These are phyloP conservation scores for Trichosporon faecale DNA, from an alignment of 1,284 basidiomycete genomes.

Conservation along the genomic window DNA sequence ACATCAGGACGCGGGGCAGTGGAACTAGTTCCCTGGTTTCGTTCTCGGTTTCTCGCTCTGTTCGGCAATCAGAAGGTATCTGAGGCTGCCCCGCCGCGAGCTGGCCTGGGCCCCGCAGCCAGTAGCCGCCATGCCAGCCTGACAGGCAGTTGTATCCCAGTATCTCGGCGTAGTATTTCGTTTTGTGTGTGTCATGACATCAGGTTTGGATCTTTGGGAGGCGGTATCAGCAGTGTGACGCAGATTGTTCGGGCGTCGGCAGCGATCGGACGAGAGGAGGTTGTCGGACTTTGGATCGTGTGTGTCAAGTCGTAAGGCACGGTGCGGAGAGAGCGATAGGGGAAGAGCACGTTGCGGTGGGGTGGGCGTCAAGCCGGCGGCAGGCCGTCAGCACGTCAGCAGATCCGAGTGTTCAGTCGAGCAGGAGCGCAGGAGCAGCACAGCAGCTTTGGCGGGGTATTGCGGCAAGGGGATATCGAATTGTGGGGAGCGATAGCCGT, in stretches of 20 bases:
- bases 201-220: background rate
- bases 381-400: background rate
- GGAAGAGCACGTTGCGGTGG: background rate
- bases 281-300: background rate
- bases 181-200: background rate
- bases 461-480: no score
- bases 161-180: background rate
- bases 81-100: background rate
- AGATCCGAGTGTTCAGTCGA: background rate
- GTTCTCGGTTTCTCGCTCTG: background rate
- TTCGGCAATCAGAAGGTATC: background rate
- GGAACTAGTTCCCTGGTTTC: constrained; percentile 16
- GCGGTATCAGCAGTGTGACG: background rate
- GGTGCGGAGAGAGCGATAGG: background rate
- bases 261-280: background rate
- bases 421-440: background rate
- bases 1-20: constrained; percentile 26
- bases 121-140: background rate
- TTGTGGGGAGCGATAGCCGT: background rate
- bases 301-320: background rate
- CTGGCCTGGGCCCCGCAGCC: background rate
- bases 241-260: background rate
- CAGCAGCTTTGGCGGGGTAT: no score
- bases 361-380: background rate
- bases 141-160: background rate